Base-by-base conservation (phyloP, 495 filamentous ascomycete species). In the Baudoinia panamericana region DNA sequence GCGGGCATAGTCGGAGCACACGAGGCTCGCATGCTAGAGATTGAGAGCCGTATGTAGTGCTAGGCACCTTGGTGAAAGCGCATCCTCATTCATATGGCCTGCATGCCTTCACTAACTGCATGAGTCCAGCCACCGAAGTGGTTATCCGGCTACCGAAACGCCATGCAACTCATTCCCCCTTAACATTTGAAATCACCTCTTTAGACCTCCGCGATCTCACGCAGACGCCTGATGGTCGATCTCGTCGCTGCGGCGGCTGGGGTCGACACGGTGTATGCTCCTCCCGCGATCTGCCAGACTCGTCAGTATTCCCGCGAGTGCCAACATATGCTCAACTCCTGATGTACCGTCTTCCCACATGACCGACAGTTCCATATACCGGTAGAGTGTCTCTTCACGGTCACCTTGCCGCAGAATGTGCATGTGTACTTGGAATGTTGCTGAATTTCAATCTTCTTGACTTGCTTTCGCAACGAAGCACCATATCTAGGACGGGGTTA, bases 391-490 rank as follows among this genome's bases (percentile, higher is more conserved):
- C 90, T 76, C 75, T 90, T 90, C 54, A 97, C 90, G 46, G 78
- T 80, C 67, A 73, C 78, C 75, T 93, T 94, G 53, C 86, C 88
- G 77, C 88, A 94, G 76, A 92, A 90, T 36, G 84, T 88, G 73
- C 80, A 84, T 42, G 70, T 76, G 74, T 95, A 95, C 63, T 78
- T 73, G 65, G 85, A 84, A 75, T 95, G 88, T 66, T 96, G 88
- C 41, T 81, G 78, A 60, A 93, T 79, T 80, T 97, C 90, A 82
- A 95, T 93, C 79, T 94, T 94, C 83, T 97, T 97, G 62, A 96
- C 84, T 66, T 95, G 90, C 75, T 96, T 97, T 72, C 90, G 84
- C 68, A 97, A 83, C 59, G 90, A 97, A 64, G 90, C 90, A 80
- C 90, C 90, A 68, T 97, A 97, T 79, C 90, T 50, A n/a, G n/a